phyloP scores from a whole-genome alignment of 345 rosid genomes.

The Salix viminalis region DNA sequence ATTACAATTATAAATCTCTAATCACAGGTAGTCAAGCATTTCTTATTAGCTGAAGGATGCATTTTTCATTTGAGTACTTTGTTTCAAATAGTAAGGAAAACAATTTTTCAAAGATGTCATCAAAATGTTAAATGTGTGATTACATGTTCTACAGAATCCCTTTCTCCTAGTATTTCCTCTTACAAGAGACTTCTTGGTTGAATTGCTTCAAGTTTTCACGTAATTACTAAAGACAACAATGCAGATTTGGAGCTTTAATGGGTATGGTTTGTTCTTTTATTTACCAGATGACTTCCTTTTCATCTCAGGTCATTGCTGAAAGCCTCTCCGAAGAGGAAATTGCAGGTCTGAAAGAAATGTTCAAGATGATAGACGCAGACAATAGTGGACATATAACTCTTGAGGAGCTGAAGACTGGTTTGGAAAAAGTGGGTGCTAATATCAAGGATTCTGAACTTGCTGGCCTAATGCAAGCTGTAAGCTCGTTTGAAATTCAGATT shows the following conservation, averaged over 20 bases:
- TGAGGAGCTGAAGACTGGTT: constrained; percentile 75
- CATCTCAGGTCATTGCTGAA: constrained; percentile 76
- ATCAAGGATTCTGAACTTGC: constrained; percentile 67
- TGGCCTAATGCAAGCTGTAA: constrained; percentile 80
- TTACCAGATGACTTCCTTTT: not conserved
- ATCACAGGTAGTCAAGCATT: not conserved
- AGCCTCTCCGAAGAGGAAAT: constrained; percentile 86
- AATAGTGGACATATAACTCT: constrained; percentile 81
- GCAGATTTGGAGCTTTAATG: not conserved
- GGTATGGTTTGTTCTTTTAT: not conserved
- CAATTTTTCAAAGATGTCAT: not conserved
- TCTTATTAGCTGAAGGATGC: not conserved
- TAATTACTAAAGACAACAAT: not conserved
- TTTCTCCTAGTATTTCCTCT: not conserved
- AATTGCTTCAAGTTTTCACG: not conserved
- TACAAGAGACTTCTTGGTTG: not conserved
- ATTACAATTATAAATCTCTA: not conserved
- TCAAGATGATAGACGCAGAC: constrained; percentile 90
- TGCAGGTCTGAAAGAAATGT: constrained; percentile 86
- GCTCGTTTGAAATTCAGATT: constrained; percentile 13
- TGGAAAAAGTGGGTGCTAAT: constrained; percentile 76
- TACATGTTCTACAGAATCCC: not conserved
- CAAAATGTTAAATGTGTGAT: not conserved
- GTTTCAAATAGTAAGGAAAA: not conserved
- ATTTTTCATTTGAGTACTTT: not conserved